Evolutionary conservation across 2,329 filamentous ascomycete genomes (phyloP).

Genomic region (Colletotrichum sp.): DNA sequence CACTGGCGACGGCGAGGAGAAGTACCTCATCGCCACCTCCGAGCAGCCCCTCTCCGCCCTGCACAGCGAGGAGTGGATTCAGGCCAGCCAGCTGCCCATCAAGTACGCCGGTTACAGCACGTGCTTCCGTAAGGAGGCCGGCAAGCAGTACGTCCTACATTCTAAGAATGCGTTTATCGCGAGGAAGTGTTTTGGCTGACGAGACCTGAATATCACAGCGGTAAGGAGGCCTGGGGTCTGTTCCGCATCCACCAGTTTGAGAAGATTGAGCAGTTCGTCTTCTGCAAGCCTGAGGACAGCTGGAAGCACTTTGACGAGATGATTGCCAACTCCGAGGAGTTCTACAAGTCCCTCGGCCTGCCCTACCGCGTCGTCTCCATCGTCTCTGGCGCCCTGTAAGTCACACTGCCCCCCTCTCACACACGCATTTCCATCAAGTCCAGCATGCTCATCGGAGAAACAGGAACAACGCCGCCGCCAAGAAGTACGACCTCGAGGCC

Average conservation of each 20-base stretch:
- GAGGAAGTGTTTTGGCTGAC: neutral
- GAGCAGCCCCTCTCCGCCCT: conserved; percentile 95
- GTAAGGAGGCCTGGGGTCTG: conserved; percentile 95
- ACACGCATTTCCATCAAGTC: neutral
- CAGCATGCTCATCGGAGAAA: neutral
- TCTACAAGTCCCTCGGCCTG: conserved; percentile 88
- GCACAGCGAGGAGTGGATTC: conserved; percentile 93
- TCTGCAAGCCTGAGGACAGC: conserved; percentile 85
- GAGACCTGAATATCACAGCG: conserved; percentile 19
- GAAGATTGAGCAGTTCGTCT: conserved; percentile 84
- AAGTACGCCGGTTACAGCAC: conserved; percentile 93
- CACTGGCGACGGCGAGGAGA: conserved; percentile 86
- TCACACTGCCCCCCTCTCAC: neutral
- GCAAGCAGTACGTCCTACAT: conserved; percentile 65
- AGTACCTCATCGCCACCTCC: conserved; percentile 73
- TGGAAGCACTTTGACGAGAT: conserved; percentile 95
- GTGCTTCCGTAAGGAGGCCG: conserved; percentile 95
- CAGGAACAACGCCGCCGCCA: conserved; percentile 68
- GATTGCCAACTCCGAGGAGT: conserved; percentile 90
- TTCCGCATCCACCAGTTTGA: conserved; percentile 99
- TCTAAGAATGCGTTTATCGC: accelerated
- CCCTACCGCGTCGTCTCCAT: conserved; percentile 94
- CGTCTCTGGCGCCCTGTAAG: conserved; percentile 82
- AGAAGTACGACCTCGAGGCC: conserved; percentile 96
- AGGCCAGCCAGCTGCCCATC: conserved; percentile 83